A percentile compares a stretch with the other conserved stretches of the same genome.
Evolutionary conservation across 768 basidiomycete species (phyloP).

Genomic region (Daedaleopsis sinensis): DNA sequence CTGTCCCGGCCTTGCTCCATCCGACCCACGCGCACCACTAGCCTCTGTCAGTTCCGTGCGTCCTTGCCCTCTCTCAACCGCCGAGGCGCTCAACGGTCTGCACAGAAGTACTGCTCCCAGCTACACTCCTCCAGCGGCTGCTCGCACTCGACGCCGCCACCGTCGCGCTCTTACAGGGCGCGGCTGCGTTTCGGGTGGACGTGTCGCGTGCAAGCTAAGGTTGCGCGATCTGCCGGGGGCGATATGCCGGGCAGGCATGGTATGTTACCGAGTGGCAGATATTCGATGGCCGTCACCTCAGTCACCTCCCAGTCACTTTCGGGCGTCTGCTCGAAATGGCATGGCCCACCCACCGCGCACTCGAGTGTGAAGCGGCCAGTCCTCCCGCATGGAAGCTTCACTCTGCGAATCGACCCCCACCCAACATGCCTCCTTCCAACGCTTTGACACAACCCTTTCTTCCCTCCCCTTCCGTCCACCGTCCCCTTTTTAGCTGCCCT

Average conservation of each 20-base stretch:
- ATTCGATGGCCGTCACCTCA: constrained; percentile 9
- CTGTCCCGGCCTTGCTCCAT: neutral
- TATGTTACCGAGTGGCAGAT: constrained; percentile 10
- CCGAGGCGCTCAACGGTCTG: constrained; percentile 13
- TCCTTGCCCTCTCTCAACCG: constrained; percentile 3
- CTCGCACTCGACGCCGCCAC: too few species aligned
- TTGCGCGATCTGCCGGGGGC: constrained; percentile 6
- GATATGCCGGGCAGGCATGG: constrained; percentile 6
- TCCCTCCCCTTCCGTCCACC: constrained; percentile 19
- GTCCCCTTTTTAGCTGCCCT: constrained; percentile 22
- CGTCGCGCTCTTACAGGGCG: neutral
- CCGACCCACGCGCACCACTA: constrained; percentile 2
- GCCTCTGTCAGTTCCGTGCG: constrained; percentile 13
- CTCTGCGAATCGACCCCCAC: constrained; percentile 21
- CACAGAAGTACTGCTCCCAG: too few species aligned
- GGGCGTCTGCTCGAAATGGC: constrained; percentile 8
- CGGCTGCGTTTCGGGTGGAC: neutral
- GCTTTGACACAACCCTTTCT: constrained; percentile 1
- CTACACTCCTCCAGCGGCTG: too few species aligned
- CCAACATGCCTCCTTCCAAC: neutral
- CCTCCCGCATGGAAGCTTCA: constrained; percentile 13
- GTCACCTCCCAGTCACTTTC: too few species aligned
- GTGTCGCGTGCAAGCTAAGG: neutral
- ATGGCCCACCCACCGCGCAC: too few species aligned
- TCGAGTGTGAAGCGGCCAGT: constrained; percentile 8